Evolutionary conservation across 164 flowering plant genomes (phyloP).

Genomic region (Umbellularia californica): DNA sequence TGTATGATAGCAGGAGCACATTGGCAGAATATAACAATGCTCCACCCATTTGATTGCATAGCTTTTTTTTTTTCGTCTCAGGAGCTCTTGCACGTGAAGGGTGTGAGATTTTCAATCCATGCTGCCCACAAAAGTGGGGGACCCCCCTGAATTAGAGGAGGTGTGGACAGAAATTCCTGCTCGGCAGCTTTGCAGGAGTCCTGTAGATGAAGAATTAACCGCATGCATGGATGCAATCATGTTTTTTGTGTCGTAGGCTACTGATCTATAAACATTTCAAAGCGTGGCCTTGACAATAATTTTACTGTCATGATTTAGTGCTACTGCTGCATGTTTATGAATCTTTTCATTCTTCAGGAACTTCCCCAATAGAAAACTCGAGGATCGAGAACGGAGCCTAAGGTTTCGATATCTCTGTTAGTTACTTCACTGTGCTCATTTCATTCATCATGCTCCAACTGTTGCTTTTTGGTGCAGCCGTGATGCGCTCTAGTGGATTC

Average conservation of each 20-base stretch:
- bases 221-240: too few relatives aligned
- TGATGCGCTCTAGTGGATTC: conserved; percentile 73
- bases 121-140: too few relatives aligned
- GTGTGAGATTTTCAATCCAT: too few relatives aligned
- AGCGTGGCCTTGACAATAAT: conserved; percentile 2
- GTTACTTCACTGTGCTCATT: conserved; percentile 6
- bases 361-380: conserved; percentile 12
- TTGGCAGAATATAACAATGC: too few relatives aligned
- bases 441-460: conserved; percentile 9
- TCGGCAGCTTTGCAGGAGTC: too few relatives aligned
- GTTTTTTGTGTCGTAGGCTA: too few relatives aligned
- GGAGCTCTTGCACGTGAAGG: too few relatives aligned
- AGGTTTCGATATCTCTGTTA: conserved; percentile 18
- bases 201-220: too few relatives aligned
- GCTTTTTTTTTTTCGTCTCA: too few relatives aligned
- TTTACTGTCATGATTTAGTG: conserved; percentile 7
- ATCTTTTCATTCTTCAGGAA: conserved; percentile 18
- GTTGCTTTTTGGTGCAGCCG: conserved; percentile 48
- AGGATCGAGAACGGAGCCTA: conserved; percentile 22
- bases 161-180: not conserved
- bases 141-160: not conserved
- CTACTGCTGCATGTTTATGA: conserved; percentile 10
- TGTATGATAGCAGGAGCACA: too few relatives aligned
- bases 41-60: too few relatives aligned
- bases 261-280: not conserved